Conservation (phyloP, 108 stramenopile species). For the Licmophora abbreviata region DNA sequence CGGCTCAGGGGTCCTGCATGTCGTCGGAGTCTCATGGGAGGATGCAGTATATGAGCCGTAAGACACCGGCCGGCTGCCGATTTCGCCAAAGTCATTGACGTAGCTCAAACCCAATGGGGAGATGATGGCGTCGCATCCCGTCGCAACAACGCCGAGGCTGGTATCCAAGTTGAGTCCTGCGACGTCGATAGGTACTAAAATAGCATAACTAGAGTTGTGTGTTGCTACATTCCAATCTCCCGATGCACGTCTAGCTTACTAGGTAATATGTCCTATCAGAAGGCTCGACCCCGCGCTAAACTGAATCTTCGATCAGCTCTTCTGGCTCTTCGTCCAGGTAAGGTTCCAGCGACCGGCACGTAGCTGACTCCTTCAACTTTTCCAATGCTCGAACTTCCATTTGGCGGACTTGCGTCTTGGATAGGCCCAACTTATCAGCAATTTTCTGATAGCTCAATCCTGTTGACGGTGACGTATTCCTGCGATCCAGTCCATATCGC, state of each 20-base stretch:
- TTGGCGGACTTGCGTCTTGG: slow-evolving; percentile 14
- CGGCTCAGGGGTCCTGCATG: no score
- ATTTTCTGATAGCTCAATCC: slow-evolving; percentile 17
- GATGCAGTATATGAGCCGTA: no score
- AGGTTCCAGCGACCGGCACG: slow-evolving; percentile 11
- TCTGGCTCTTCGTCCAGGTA: slow-evolving; percentile 1
- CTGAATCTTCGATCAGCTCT: neutral
- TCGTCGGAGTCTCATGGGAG: no score
- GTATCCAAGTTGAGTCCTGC: no score
- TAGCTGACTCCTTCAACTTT: slow-evolving; percentile 14
- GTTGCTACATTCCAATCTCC: neutral
- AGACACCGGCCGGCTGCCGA: no score
- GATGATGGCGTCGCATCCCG: no score
- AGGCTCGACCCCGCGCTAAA: no score
- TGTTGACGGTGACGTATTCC: neutral
- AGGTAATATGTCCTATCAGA: neutral
- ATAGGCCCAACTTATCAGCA: slow-evolving; percentile 13
- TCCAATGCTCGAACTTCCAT: slow-evolving; percentile 15
- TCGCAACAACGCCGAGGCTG: no score
- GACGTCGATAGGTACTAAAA: neutral
- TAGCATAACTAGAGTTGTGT: neutral
- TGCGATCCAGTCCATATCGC: slow-evolving; percentile 34
- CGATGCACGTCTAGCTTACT: neutral
- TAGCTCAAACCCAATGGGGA: no score
- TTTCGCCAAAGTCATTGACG: no score